Evolutionary conservation across 257 asterid genomes (phyloP), one percentile per base, ranked within the genome.

Genomic region (Solanum habrochaites): DNA sequence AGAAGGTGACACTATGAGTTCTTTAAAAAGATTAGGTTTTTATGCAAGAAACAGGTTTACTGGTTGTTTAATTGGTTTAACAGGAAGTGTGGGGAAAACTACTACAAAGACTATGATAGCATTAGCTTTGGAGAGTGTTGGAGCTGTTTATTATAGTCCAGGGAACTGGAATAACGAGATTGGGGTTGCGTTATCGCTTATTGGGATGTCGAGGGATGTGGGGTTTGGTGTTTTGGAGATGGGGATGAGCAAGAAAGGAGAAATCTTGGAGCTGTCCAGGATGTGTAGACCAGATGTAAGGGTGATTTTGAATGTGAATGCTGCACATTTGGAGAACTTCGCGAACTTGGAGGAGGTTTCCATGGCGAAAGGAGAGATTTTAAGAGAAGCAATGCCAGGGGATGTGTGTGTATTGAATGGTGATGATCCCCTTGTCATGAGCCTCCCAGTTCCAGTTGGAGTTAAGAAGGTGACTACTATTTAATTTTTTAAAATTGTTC

Each of bases 11-110:
- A 81, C 91, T 31, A 23, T 72, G 45, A 23, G 12, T 37, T 49
- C 89, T 11, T 81, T 90, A 5, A 71, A 82, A 58, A 81, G 32
- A 40, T 82, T 90, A 56, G 90, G 88, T 7, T 11, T 85, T 85
- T 74, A 40, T 37, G 58, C 90, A 8, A 87, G 92, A 66, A 82
- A 88, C 49, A 85, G 43, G 86, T 88, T 90, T 27, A 73, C 11
- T 66, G 90, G 91, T 49, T 85, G 89, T 60, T 73, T 90, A 75
- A 73, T 88, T 52, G 91, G 87, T 47, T 49, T 90, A n/a, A 90
- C 88, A 8, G 92, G 92, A 31, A 90, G 92, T 66, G 91, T 90
- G 37, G 92, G 92, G 0, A 90, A 90, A 35, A 88, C 89, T 39
- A 90, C 91, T 35, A 90, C 88, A 42, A 87, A 66, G 64, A 64